Evolutionary conservation across 805 yeast species (phyloP).

Genomic region (Zygotorulaspora sp.): DNA sequence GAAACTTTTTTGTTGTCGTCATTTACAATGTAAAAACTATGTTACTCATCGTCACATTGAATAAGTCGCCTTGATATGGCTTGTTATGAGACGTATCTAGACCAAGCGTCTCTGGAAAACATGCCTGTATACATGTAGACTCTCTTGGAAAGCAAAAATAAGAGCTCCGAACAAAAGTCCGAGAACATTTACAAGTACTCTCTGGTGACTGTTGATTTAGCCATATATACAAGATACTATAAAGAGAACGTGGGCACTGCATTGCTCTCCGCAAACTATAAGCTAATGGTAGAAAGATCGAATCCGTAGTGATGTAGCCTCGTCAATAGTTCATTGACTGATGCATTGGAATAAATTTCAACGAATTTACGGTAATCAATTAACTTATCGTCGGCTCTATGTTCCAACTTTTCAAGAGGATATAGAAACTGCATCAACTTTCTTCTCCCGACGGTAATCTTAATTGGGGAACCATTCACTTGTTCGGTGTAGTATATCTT

Average conservation of each 20-base stretch:
- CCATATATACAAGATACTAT: conserved; percentile 5
- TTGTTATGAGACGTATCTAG: too few relatives aligned
- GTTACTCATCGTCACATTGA: too few relatives aligned
- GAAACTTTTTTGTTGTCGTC: too few relatives aligned
- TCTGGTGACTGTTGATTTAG: too few relatives aligned
- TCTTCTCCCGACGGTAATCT: conserved; percentile 61
- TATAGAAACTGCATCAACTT: conserved; percentile 52
- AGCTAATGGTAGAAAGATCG: conserved; percentile 34
- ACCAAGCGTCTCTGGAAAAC: too few relatives aligned
- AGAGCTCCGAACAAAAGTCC: too few relatives aligned
- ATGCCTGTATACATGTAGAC: too few relatives aligned
- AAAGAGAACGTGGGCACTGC: neutral
- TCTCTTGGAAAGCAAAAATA: too few relatives aligned
- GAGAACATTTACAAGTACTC: too few relatives aligned
- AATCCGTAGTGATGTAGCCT: conserved; percentile 30
- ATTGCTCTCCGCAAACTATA: conserved; percentile 8
- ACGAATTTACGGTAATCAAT: conserved; percentile 49
- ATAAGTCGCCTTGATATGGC: too few relatives aligned
- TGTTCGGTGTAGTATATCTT: conserved; percentile 48
- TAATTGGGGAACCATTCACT: conserved; percentile 40
- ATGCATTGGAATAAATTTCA: conserved; percentile 35
- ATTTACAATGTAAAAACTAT: too few relatives aligned
- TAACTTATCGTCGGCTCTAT: conserved; percentile 41
- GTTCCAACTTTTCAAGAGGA: conserved; percentile 45
- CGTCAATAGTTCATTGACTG: conserved; percentile 19